Evolutionary conservation across 1,284 basidiomycete species (phyloP), one percentile per base, ranked within the genome.

Genomic region (Mycosarcoma maydis): DNA sequence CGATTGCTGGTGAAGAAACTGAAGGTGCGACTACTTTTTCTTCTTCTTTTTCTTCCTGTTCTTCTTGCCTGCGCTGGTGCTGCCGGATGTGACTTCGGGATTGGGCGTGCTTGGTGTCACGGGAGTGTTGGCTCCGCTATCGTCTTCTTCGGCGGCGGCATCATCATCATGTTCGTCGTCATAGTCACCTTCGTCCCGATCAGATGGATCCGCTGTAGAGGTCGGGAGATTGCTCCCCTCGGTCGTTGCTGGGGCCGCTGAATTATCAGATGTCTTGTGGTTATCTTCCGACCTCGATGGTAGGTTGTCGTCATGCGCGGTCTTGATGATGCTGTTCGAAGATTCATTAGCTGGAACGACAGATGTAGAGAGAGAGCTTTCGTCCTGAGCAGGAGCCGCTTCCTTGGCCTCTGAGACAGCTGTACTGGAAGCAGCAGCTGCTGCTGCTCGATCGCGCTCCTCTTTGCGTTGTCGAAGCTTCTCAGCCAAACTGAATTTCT

Each of bases 401-500:
- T 36, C 40, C 7, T 24, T 30, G 1, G 22, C 3, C 29, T 32
- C 27, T n/a, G 8, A 13, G 8, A 20, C 33, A 14, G 38, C 38
- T 7, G 34, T 44, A 11, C 54, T 46, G 3, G 62, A 38, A 4
- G 53, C 51, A 10, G 55, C 55, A 3, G 66, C 52, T 2, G 65
- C 58, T 17, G 56, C 56, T 23, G 60, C 67, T 6, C 56, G 46
- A 19, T 70, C 67, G 6, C 67, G 47, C 39, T 70, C 56, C 32
- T 70, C 67, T 44, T 65, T 70, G 14, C 67, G 55, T 27, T 38
- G 47, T 33, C 56, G 55, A 23, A 70, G 57, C 49, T 70, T 70
- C 13, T 70, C 67, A 6, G 67, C 67, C 32, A 70, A 23, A 22
- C 56, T 70, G 40, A 51, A 65, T 39, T 70, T 70, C 49, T 70